Evolutionary conservation across 345 rosid species (phyloP), one percentile per base, ranked within the genome.

Genomic region (Eucalyptus erythrocorys): DNA sequence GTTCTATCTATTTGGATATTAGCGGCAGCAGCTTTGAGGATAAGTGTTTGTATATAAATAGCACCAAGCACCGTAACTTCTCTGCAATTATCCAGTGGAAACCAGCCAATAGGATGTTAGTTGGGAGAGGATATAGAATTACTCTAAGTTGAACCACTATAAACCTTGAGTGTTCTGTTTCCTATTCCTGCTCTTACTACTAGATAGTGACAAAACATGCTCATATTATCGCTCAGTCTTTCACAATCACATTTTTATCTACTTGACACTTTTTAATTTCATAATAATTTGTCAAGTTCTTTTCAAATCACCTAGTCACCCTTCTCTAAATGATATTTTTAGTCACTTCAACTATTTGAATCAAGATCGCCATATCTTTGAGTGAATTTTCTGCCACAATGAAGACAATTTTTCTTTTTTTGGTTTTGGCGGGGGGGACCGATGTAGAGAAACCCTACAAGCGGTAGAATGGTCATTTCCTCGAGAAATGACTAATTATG

Each of bases 11-110:
- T 24, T 55, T 55, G 61, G 30, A 55, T 55, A 55, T 55, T 55
- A 55, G 61, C 5, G 0, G 3, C 3, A 51, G 0, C 0, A 55
- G 6, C 61, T 22, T 55, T 26, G 30, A 55, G 30, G 13, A 55
- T 24, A 55, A 55, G 61, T 55, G 13, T 26, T 11, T 24, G 3
- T 55, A 26, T 24, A 55, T 55, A 55, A 55, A 10, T 22, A 48
- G 49, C 49, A 48, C 14, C 49, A 48, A 2, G 14, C 14, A 48
- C 13, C 2, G 3, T 55, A 55, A 55, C 30, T 55, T 1, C 61
- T 55, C 13, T 55, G 9, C 24, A 55, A 55, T 55, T 22, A 55
- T 55, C 61, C 24, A 55, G 3, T 55, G 13, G 1, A 55, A 55
- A 9, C 30, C 1, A 55, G 0, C 6, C 13, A 24, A 55, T 55